phyloP scores from a whole-genome alignment of 306 rosid species.

The Quercus alba region DNA sequence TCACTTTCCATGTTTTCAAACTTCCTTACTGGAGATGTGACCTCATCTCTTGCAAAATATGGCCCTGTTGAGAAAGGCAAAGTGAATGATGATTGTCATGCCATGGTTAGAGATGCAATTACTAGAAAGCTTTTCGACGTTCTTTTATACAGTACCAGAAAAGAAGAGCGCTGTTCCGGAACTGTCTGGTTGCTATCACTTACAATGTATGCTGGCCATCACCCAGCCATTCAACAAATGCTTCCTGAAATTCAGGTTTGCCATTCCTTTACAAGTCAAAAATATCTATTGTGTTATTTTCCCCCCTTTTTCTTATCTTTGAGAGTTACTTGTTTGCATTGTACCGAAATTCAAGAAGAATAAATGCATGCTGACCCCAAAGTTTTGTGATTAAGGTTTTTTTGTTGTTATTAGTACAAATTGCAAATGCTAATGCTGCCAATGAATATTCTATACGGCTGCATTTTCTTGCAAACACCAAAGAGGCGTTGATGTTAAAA shows the following conservation, averaged over 20 bases:
- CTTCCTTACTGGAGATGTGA: slow-evolving; percentile 82
- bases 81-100: slow-evolving; percentile 51
- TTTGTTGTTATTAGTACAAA: not conserved
- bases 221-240: slow-evolving; percentile 69
- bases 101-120: slow-evolving; percentile 64
- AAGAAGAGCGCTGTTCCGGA: slow-evolving; percentile 98
- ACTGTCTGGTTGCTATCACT: slow-evolving; percentile 93
- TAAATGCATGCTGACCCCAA: no score
- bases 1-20: slow-evolving; percentile 91
- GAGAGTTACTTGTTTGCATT: not conserved
- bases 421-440: not conserved
- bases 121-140: slow-evolving; percentile 78
- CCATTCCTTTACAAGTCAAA: slow-evolving; percentile 4
- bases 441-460: not conserved
- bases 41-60: slow-evolving; percentile 43
- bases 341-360: not conserved
- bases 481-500: not conserved
- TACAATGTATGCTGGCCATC: slow-evolving; percentile 84
- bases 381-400: no score
- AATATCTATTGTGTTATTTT: not conserved
- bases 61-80: slow-evolving; percentile 30
- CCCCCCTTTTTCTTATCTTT: not conserved
- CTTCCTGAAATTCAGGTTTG: slow-evolving; percentile 98
- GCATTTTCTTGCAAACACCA: not conserved
- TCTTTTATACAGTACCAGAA: slow-evolving; percentile 86